phyloP scores from a whole-genome alignment of 2,329 filamentous ascomycete genomes.

The Trichoderma gracile region DNA sequence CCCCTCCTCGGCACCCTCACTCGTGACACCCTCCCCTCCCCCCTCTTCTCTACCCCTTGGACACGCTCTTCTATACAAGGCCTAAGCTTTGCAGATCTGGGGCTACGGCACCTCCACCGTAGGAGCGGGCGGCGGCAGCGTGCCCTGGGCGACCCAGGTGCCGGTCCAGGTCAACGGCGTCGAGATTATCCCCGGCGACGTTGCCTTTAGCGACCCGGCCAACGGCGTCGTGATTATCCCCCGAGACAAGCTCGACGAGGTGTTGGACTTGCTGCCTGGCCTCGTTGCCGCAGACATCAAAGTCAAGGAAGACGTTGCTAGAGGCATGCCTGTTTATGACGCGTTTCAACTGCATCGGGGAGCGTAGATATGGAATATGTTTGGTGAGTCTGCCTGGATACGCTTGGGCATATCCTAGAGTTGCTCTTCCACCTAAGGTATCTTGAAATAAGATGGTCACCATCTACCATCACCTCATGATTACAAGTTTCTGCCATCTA shows the following conservation, averaged over 20 bases:
- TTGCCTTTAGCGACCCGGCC: conserved; percentile 68
- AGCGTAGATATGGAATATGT: conserved; percentile 25
- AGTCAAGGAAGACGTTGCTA: conserved; percentile 64
- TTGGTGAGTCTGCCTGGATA: no score
- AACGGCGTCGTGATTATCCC: conserved; percentile 72
- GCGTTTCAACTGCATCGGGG: conserved; percentile 62
- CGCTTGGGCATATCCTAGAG: no score
- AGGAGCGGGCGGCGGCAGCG: conserved; percentile 57
- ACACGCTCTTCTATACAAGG: conserved; percentile 13
- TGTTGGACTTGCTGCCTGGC: conserved; percentile 60
- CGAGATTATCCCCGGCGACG: conserved; percentile 57
- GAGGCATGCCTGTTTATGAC: conserved; percentile 63
- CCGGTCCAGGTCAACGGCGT: conserved; percentile 47
- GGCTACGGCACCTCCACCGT: conserved; percentile 58
- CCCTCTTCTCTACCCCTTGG: neutral
- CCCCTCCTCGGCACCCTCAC: neutral
- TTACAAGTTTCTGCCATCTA: no score
- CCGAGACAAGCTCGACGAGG: conserved; percentile 56
- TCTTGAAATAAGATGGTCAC: no score
- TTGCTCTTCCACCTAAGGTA: no score
- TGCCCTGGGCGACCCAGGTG: conserved; percentile 55
- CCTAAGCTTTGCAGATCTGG: conserved; percentile 50
- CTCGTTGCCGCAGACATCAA: conserved; percentile 55
- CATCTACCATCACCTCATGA: no score
- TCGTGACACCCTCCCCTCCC: neutral